Percentiles rank a stretch among this genome's conserved stretches.
These are phyloP conservation scores for Saccharomyces mikatae DNA, from an alignment of 805 yeast species.

Conservation along the genomic window DNA sequence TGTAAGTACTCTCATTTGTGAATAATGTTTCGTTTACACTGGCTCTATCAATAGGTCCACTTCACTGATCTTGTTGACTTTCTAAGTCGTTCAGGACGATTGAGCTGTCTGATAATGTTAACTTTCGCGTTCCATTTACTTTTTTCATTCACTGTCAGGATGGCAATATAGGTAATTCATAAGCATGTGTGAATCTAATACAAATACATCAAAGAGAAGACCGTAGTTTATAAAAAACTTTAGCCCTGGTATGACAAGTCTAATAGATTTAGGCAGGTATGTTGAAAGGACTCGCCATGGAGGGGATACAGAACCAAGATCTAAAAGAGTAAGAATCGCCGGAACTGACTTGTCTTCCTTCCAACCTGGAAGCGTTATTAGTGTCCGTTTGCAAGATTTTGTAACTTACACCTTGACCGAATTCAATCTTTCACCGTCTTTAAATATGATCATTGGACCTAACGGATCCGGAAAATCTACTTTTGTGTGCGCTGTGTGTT, in stretches of 20 bases:
- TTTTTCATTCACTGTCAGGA: neutral
- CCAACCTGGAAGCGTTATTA: slow-evolving; percentile 42
- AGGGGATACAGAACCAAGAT: neutral
- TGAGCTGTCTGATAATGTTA: neutral
- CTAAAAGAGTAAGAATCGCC: slow-evolving; percentile 12
- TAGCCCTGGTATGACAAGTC: neutral
- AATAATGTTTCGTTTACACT: neutral
- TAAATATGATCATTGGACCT: slow-evolving; percentile 92
- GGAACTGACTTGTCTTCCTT: slow-evolving; percentile 21
- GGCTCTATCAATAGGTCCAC: neutral
- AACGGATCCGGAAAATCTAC: slow-evolving; percentile 96
- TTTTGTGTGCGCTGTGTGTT: slow-evolving; percentile 82
- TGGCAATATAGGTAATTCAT: neutral
- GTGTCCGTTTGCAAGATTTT: slow-evolving; percentile 52
- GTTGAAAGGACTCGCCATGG: neutral
- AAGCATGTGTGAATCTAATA: neutral
- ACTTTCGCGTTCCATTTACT: neutral
- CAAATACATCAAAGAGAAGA: neutral
- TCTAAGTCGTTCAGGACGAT: neutral
- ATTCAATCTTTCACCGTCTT: slow-evolving; percentile 68
- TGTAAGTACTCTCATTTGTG: neutral
- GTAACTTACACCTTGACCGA: slow-evolving; percentile 65
- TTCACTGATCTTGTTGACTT: neutral
- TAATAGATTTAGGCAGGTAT: neutral
- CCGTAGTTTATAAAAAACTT: neutral